Conservation (phyloP, 345 rosid species). For the Populus euphratica region DNA sequence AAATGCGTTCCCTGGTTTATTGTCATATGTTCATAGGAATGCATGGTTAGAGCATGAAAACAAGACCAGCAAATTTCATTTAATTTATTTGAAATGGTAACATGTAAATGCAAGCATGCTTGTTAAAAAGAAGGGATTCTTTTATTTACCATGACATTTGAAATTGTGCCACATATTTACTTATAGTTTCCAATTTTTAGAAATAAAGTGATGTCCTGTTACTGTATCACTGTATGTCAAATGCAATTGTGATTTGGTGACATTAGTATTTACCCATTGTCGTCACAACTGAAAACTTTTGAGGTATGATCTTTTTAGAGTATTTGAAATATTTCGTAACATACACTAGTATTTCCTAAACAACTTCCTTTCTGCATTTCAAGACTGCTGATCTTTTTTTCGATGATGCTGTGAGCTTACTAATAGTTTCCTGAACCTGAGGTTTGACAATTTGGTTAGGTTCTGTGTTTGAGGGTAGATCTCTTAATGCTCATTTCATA, state of each 20-base stretch:
- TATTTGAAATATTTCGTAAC: not conserved
- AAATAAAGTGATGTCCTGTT: constrained; percentile 2
- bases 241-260: not conserved
- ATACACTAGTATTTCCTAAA: not conserved
- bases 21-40: not conserved
- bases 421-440: not conserved
- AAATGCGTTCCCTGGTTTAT: not conserved
- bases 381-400: not conserved
- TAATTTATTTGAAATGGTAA: not conserved
- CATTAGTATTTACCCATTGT: not conserved
- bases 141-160: not conserved
- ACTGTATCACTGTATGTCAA: not conserved
- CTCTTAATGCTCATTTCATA: not conserved
- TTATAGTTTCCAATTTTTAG: not conserved
- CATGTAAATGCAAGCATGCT: not conserved
- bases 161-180: not conserved
- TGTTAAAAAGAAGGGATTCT: not conserved
- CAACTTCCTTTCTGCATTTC: not conserved
- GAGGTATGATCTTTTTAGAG: not conserved
- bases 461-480: not conserved
- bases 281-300: no score
- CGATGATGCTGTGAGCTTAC: not conserved
- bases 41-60: not conserved
- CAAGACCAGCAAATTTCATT: not conserved
- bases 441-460: not conserved